Conservation (phyloP, 352 stramenopile genomes). For the Pythium plurisporium region DNA sequence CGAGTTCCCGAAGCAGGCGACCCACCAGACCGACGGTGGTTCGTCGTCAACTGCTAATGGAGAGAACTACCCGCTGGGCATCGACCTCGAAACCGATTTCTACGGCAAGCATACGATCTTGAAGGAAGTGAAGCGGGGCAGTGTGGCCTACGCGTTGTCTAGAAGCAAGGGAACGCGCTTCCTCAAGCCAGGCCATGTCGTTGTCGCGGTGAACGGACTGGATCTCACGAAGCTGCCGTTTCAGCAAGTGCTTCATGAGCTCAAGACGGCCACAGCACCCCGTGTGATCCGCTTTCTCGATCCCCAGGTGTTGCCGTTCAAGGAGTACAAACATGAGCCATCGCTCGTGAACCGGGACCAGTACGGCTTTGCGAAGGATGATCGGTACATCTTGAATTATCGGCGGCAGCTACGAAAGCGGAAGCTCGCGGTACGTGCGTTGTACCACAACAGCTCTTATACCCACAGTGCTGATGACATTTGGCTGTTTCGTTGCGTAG, state of each 20-base stretch:
- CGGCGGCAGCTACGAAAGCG: constrained; percentile 35
- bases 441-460: not conserved
- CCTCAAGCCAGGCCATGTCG: constrained; percentile 34
- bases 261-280: constrained; percentile 22
- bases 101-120: constrained; percentile 46
- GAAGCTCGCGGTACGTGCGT: constrained; percentile 26
- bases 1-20: constrained; percentile 36
- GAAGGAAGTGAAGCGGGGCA: constrained; percentile 31
- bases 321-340: constrained; percentile 25
- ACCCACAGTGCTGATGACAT: not conserved
- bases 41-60: not conserved
- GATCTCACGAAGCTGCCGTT: constrained; percentile 37
- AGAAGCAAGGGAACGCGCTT: constrained; percentile 1
- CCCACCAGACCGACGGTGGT: not conserved
- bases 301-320: constrained; percentile 31
- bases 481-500: constrained; percentile 13
- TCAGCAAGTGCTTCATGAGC: constrained; percentile 25
- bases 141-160: constrained; percentile 28
- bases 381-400: constrained; percentile 50
- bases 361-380: constrained; percentile 59
- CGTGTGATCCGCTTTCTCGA: constrained; percentile 48
- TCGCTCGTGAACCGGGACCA: constrained; percentile 47
- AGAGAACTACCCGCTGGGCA: constrained; percentile 29
- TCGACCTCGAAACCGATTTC: constrained; percentile 58
- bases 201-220: constrained; percentile 44